These are phyloP conservation scores for Diaporthe longicolla DNA, from an alignment of 2,329 filamentous ascomycete species.

Conservation along the genomic window DNA sequence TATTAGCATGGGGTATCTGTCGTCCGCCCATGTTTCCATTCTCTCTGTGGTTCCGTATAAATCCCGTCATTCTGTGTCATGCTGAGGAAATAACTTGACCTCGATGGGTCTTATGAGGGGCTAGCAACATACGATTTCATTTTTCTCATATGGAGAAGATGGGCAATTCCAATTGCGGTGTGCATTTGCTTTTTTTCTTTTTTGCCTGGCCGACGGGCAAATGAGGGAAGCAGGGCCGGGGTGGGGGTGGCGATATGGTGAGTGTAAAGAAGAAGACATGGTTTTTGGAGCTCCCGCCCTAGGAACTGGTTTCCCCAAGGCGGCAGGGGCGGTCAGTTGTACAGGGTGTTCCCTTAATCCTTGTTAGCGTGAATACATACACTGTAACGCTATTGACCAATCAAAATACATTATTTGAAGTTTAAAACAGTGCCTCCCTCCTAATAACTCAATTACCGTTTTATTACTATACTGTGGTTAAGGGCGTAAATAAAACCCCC, in stretches of 20 bases:
- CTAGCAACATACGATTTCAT: background rate
- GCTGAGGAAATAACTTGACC: background rate
- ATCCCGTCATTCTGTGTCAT: background rate
- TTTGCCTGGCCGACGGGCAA: background rate
- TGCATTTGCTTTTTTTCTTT: background rate
- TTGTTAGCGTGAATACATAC: no score
- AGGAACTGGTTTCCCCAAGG: background rate
- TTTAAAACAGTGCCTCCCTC: no score
- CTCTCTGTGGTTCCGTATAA: background rate
- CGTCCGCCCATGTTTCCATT: background rate
- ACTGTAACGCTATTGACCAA: no score
- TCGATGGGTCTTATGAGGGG: background rate
- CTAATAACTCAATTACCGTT: no score
- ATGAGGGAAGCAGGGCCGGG: background rate
- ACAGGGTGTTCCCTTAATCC: no score
- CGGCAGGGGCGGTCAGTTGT: no score
- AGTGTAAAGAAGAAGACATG: background rate
- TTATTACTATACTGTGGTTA: background rate
- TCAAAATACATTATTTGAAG: no score
- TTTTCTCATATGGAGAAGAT: background rate
- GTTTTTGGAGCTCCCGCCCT: background rate
- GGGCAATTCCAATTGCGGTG: background rate
- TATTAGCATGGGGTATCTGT: background rate
- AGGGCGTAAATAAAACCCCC: background rate
- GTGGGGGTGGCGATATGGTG: background rate